These are phyloP conservation scores for Rhazya stricta DNA, from an alignment of 257 asterid species.

Conservation along the genomic window DNA sequence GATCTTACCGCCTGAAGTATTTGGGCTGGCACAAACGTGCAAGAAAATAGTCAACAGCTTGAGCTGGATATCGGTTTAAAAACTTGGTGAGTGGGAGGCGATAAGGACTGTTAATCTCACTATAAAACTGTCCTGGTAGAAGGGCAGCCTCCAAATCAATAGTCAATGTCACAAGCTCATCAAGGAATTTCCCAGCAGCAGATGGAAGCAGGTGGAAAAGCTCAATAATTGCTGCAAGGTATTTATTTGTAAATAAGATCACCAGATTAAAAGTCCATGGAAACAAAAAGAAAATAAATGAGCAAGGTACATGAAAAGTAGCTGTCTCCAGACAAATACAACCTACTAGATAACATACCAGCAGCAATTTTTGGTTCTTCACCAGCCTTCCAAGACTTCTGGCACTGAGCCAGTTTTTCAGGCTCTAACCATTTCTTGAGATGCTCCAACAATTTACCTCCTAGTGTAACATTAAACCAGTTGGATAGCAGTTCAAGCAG, in stretches of 20 bases:
- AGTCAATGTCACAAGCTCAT: slow-evolving; percentile 94
- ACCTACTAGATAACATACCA: slow-evolving; percentile 49
- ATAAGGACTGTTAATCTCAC: slow-evolving; percentile 98
- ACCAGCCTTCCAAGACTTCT: slow-evolving; percentile 99
- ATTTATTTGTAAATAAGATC: slow-evolving; percentile 16
- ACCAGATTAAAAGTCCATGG: slow-evolving; percentile 10
- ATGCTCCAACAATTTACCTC: slow-evolving; percentile 98
- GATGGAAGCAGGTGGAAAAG: slow-evolving; percentile 97
- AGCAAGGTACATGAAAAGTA: background rate
- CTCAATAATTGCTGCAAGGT: slow-evolving; percentile 89
- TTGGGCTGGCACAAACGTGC: slow-evolving; percentile 73
- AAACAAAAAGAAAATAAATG: slow-evolving; percentile 3
- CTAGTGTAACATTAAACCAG: slow-evolving; percentile 98
- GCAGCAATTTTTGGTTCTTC: slow-evolving; percentile 99
- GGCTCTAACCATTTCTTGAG: slow-evolving; percentile 99
- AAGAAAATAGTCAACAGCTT: slow-evolving; percentile 94
- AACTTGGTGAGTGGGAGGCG: slow-evolving; percentile 95
- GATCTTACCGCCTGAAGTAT: slow-evolving; percentile 81
- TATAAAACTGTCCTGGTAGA: slow-evolving; percentile 92
- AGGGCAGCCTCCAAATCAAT: slow-evolving; percentile 96
- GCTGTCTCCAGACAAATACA: background rate
- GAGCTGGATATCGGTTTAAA: slow-evolving; percentile 85
- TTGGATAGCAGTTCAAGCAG: slow-evolving; percentile 93
- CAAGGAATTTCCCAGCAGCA: slow-evolving; percentile 98
- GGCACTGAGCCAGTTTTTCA: slow-evolving; percentile 88